These are phyloP conservation scores for Begonia masoniana DNA, from an alignment of 306 rosid species.

Conservation along the genomic window DNA sequence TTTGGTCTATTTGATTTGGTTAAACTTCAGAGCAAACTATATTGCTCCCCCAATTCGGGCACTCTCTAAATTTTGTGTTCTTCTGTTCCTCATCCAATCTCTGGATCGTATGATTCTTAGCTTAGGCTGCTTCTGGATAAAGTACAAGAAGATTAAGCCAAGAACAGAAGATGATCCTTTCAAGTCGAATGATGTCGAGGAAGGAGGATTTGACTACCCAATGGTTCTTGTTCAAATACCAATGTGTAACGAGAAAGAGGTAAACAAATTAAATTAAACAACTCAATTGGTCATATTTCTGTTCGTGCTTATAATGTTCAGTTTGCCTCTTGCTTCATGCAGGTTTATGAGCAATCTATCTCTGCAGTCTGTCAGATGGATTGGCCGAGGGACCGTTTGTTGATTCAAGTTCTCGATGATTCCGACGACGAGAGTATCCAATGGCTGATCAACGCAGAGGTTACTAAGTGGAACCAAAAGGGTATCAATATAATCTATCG, in stretches of 20 bases:
- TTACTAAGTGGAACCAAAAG: conserved; percentile 66
- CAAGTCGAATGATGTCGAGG: conserved; percentile 51
- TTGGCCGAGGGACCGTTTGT: conserved; percentile 79
- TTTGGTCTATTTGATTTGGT: conserved; percentile 59
- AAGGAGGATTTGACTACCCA: conserved; percentile 42
- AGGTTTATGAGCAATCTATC: conserved; percentile 94
- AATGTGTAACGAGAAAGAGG: conserved; percentile 95
- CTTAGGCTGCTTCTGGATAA: conserved; percentile 85
- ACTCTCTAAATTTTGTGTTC: conserved; percentile 71
- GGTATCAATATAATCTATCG: conserved; percentile 69
- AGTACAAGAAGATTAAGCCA: conserved; percentile 66
- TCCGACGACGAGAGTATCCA: conserved; percentile 78
- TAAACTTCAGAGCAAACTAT: conserved; percentile 61
- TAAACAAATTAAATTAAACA: conserved; percentile 12
- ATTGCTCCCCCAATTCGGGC: conserved; percentile 69
- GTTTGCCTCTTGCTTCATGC: conserved; percentile 15
- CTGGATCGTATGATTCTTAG: conserved; percentile 70
- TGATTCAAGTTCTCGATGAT: conserved; percentile 93
- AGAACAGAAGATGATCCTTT: conserved; percentile 35
- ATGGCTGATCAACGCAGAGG: conserved; percentile 68
- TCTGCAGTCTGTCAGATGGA: conserved; percentile 82
- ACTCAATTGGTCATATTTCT: not conserved
- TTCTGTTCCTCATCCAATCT: conserved; percentile 78
- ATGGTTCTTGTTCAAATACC: conserved; percentile 92
- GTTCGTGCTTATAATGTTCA: conserved; percentile 6